Percentiles rank a stretch among this genome's conserved stretches.
Conservation (phyloP, 345 rosid species). For the Firmiana major region DNA sequence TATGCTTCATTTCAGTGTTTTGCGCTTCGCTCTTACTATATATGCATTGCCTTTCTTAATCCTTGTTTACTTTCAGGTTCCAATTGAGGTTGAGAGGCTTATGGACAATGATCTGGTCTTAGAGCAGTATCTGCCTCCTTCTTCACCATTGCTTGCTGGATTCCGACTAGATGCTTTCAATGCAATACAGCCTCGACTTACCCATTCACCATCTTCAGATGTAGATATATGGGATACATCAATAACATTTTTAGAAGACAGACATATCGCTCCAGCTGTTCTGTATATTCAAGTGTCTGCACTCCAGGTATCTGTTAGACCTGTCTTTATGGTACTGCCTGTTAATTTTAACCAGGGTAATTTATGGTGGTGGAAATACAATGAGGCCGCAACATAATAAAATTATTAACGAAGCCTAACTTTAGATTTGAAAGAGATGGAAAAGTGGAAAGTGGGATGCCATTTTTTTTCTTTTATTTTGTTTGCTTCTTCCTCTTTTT, state of each 20-base stretch:
- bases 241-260: slow-evolving; percentile 62
- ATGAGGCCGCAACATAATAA: background rate
- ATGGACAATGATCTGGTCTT: slow-evolving; percentile 62
- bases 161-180: slow-evolving; percentile 81
- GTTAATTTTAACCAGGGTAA: background rate
- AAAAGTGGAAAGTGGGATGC: too few species aligned
- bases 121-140: slow-evolving; percentile 78
- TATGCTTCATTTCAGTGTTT: background rate
- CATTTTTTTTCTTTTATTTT: background rate
- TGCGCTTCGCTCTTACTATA: background rate
- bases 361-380: background rate
- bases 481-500: background rate
- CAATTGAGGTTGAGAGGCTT: slow-evolving; percentile 70
- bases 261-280: slow-evolving; percentile 75
- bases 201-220: slow-evolving; percentile 77
- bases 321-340: background rate
- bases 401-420: background rate
- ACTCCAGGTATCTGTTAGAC: slow-evolving; percentile 56
- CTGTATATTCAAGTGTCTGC: slow-evolving; percentile 76
- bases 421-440: slow-evolving; percentile 1
- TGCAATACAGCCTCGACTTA: slow-evolving; percentile 73
- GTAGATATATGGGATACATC: slow-evolving; percentile 55
- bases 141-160: slow-evolving; percentile 74
- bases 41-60: slow-evolving; percentile 5
- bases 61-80: slow-evolving; percentile 48